Evolutionary conservation across 2,329 filamentous ascomycete species (phyloP), one percentile per base, ranked within the genome.

Genomic region (Pyrenophora teres): DNA sequence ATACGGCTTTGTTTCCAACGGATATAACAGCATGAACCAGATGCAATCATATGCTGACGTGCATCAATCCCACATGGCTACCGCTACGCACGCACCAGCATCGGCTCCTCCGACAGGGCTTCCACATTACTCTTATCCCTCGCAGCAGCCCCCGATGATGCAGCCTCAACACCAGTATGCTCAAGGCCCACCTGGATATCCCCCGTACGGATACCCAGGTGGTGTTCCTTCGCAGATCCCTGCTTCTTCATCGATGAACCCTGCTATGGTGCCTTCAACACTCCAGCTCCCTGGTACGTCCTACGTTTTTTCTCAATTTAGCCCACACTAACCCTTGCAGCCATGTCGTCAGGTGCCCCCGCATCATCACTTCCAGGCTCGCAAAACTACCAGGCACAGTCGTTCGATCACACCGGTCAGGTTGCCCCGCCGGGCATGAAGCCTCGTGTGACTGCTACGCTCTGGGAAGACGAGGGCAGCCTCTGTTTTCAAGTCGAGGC

Each of bases 401-500:
- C 81, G 21, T 92, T 89, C 69, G 94, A 97, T 71, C 88, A 87
- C 6, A 95, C 90, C n/a, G 94, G 94, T 7, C 94, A 97, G 74
- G 79, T 96, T 53, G 90, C 92, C 15, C 94, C 94, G 7, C 89
- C 90, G 3, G 93, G 93, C 25, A 95, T 96, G 85, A 97, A 97
- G 78, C 94, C 94, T 16, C 83, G 93, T 56, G 94, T 99, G 23
- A 97, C 94, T 4, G 94, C 94, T 7, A 99, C 94, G 0, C 75
- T 99, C 19, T 99, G 94, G 94, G 94, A 97, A 78, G 94, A 99
- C 63, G 94, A 99, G 71, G 94, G 94, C 30, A 97, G 92, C 70
- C 80, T 97, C 25, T 99, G 94, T 77, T 99, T 97, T 72, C 94
- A 97, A 73, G 94, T 97, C 1, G 94, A 97, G 75, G 93, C 94